Percentiles rank a stretch among this genome's conserved stretches.
Conservation (phyloP, 331 rosid genomes). For the Ulmus americana region DNA sequence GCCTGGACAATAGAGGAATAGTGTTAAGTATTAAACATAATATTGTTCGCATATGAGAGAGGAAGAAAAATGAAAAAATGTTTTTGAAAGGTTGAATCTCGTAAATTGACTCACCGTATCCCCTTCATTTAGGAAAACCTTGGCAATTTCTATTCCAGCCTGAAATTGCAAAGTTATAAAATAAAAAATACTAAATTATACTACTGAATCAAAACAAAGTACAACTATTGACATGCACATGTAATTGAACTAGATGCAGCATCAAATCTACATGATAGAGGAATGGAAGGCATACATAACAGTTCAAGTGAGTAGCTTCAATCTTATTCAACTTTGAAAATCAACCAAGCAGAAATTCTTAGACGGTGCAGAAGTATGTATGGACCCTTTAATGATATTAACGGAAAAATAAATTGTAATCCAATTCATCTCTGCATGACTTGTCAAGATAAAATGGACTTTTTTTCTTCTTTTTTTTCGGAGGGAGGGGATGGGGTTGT, state of each 20-base stretch:
- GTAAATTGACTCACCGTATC: constrained; percentile 55
- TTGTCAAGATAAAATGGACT: background rate
- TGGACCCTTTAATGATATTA: background rate
- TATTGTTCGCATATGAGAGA: constrained; percentile 12
- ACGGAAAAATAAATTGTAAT: background rate
- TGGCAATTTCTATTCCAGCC: constrained; percentile 95
- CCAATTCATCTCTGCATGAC: background rate
- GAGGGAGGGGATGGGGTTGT: background rate
- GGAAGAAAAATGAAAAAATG: background rate
- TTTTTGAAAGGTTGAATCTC: background rate
- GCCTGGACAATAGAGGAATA: background rate
- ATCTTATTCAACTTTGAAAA: background rate
- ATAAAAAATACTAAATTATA: constrained; percentile 24
- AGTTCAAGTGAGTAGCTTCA: background rate
- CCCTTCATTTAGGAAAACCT: constrained; percentile 78
- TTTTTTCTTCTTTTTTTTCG: background rate
- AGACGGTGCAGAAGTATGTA: background rate
- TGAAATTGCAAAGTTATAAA: constrained; percentile 35
- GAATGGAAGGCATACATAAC: too few relatives aligned
- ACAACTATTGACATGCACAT: constrained; percentile 4
- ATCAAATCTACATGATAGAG: background rate
- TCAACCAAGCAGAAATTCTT: too few relatives aligned
- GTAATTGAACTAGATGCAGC: background rate
- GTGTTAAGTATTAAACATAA: background rate
- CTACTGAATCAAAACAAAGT: constrained; percentile 7